Conservation (phyloP, 192 early-diverging fungal species). For the Dispira parvispora region DNA sequence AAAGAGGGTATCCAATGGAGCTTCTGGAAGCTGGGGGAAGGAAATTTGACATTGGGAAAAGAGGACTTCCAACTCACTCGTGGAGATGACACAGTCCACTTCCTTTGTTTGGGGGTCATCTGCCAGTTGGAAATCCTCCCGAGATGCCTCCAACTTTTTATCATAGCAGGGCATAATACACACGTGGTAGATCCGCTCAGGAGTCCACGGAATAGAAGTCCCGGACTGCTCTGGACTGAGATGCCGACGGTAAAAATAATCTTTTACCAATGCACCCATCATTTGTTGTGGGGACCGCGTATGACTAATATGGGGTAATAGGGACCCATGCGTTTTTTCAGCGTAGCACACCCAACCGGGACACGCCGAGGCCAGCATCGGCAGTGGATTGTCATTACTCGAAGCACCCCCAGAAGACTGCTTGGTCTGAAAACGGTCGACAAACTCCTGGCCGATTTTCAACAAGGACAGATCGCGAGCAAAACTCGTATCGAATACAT, state of each 20-base stretch:
- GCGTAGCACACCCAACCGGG: constrained; percentile 98
- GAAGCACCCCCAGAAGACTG: not conserved
- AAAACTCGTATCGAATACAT: constrained; percentile 80
- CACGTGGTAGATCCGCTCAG: constrained; percentile 80
- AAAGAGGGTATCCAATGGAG: constrained; percentile 36
- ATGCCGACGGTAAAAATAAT: constrained; percentile 51
- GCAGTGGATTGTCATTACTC: constrained; percentile 15
- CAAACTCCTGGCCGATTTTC: constrained; percentile 79
- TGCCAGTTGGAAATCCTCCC: constrained; percentile 50
- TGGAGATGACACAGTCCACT: constrained; percentile 92
- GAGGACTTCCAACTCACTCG: constrained; percentile 82
- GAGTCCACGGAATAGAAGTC: constrained; percentile 12
- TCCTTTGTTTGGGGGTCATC: constrained; percentile 71
- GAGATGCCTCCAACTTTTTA: constrained; percentile 95
- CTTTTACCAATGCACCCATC: constrained; percentile 88
- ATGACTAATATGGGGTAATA: constrained; percentile 74
- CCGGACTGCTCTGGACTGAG: constrained; percentile 20
- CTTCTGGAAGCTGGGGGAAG: constrained; percentile 31
- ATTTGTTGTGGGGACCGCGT: constrained; percentile 96
- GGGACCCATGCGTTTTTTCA: constrained; percentile 88
- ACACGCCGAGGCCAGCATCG: constrained; percentile 47
- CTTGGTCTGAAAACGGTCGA: constrained; percentile 36
- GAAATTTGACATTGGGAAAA: constrained; percentile 43
- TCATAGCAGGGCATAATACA: constrained; percentile 97
- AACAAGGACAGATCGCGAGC: constrained; percentile 74